Evolutionary conservation across 2,329 filamentous ascomycete species (phyloP).

Genomic region (Venturia nashicola): DNA sequence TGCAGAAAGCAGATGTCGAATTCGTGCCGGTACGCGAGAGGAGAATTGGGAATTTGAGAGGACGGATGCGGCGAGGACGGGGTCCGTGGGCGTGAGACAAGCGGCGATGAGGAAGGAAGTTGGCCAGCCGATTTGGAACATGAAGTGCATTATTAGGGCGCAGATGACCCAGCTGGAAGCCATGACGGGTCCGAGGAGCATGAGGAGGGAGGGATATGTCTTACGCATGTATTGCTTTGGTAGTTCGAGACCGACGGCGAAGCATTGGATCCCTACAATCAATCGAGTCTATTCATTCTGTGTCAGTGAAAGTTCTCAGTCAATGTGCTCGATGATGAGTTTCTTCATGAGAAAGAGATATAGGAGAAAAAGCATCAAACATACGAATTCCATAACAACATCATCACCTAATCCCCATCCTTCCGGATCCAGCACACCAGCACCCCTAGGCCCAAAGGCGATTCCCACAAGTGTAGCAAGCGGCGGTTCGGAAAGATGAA

Average conservation of each 20-base stretch:
- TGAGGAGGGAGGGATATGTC: conserved; percentile 38
- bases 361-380: background rate
- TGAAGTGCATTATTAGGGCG: conserved; percentile 31
- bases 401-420: conserved; percentile 32
- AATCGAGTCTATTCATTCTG: conserved; percentile 25
- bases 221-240: conserved; percentile 34
- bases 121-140: conserved; percentile 33
- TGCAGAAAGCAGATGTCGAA: conserved; percentile 39
- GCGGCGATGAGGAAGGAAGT: conserved; percentile 40
- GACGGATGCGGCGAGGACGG: conserved; percentile 42
- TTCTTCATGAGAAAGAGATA: background rate
- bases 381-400: conserved; percentile 23
- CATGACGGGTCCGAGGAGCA: conserved; percentile 42
- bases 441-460: conserved; percentile 28
- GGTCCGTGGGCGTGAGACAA: conserved; percentile 45
- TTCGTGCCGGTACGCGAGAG: conserved; percentile 35
- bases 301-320: background rate
- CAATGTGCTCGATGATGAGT: background rate
- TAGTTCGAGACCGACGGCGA: conserved; percentile 24
- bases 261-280: conserved; percentile 33
- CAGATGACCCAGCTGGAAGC: conserved; percentile 36
- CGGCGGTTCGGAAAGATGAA: conserved; percentile 37
- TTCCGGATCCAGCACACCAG: conserved; percentile 27
- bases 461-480: conserved; percentile 35
- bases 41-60: conserved; percentile 42